Percentiles rank a stretch among this genome's conserved stretches.
phyloP scores from a whole-genome alignment of 2,329 filamentous ascomycete genomes.

The Teratosphaeria gauchensis region DNA sequence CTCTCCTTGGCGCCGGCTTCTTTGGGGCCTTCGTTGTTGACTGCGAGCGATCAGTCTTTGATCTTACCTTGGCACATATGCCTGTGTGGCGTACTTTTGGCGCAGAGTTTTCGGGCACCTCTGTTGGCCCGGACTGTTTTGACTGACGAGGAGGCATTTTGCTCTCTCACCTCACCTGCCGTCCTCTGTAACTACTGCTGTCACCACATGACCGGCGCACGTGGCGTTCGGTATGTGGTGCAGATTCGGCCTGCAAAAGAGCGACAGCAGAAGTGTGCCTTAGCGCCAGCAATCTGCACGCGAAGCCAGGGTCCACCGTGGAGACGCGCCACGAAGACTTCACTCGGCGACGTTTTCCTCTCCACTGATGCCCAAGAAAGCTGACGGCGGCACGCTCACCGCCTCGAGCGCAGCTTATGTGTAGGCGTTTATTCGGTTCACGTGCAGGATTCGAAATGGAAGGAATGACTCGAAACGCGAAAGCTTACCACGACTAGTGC shows the following conservation, averaged over 20 bases:
- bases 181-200: neutral
- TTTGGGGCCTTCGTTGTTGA: slow-evolving; percentile 5
- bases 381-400: neutral
- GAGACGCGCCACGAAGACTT: neutral
- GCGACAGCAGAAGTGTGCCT: neutral
- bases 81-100: slow-evolving; percentile 15
- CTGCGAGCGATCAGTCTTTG: slow-evolving; percentile 5
- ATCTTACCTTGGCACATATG: neutral
- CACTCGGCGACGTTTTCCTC: neutral
- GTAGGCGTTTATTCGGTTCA: neutral
- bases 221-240: neutral
- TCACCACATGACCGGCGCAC: neutral
- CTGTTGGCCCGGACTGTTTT: slow-evolving; percentile 22
- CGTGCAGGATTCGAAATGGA: neutral
- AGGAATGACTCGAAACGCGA: neutral
- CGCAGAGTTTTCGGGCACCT: slow-evolving; percentile 18
- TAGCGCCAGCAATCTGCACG: neutral
- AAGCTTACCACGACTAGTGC: neutral
- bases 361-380: neutral
- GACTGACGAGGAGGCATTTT: slow-evolving; percentile 23
- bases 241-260: neutral
- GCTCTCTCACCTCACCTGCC: neutral
- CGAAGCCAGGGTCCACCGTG: neutral
- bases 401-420: neutral
- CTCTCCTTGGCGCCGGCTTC: slow-evolving; percentile 4